phyloP scores from a whole-genome alignment of 2,329 filamentous ascomycete species.

The Fusarium haematococcum region DNA sequence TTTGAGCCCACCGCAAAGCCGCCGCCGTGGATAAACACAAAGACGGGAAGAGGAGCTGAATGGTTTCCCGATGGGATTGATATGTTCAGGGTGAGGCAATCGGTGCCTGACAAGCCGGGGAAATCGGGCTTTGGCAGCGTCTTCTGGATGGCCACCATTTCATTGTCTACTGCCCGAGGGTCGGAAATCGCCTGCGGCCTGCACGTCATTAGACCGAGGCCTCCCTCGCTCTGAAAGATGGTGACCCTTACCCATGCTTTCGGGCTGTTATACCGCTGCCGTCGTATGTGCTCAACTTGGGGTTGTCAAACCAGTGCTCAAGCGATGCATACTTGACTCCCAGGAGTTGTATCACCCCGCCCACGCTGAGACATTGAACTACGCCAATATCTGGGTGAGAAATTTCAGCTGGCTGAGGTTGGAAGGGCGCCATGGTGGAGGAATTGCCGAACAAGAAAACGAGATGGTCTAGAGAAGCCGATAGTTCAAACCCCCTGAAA shows the following conservation, averaged over 20 bases:
- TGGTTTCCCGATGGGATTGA: neutral
- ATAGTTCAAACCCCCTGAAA: too few relatives aligned
- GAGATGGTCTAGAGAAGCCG: too few relatives aligned
- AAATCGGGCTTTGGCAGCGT: slow-evolving; percentile 6
- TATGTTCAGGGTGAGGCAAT: slow-evolving; percentile 12
- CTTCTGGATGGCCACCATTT: slow-evolving; percentile 9
- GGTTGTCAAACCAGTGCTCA: slow-evolving; percentile 6
- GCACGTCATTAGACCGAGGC: neutral
- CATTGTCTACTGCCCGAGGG: neutral
- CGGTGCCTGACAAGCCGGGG: neutral
- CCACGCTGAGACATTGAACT: neutral
- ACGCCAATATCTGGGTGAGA: too few relatives aligned
- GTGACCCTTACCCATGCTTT: too few relatives aligned
- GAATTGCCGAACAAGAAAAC: too few relatives aligned
- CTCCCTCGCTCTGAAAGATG: too few relatives aligned
- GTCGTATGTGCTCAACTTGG: neutral
- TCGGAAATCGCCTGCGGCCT: slow-evolving; percentile 10
- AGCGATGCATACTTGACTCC: slow-evolving; percentile 18
- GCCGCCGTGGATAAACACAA: slow-evolving; percentile 24
- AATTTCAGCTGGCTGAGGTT: too few relatives aligned
- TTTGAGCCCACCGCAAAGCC: slow-evolving; percentile 18
- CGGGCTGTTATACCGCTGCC: neutral
- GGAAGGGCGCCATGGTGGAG: too few relatives aligned
- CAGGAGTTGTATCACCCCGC: neutral
- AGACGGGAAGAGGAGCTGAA: slow-evolving; percentile 6